These are phyloP conservation scores for Pleurotus ostreatus DNA, from an alignment of 768 basidiomycete species.

Conservation along the genomic window DNA sequence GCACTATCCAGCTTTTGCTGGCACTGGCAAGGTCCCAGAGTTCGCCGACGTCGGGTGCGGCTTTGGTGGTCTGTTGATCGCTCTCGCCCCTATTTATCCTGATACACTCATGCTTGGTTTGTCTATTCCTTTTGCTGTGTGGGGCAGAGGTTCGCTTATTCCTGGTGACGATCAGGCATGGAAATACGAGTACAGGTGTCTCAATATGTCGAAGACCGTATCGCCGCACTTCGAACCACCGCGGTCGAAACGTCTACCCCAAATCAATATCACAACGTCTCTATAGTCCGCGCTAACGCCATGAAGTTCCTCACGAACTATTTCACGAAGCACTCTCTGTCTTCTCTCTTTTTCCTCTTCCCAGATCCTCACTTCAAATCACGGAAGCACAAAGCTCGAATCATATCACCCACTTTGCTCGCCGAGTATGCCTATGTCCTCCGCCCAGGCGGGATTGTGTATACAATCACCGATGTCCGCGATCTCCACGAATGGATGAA, in stretches of 20 bases:
- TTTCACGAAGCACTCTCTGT: slow-evolving; percentile 85
- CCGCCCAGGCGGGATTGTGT: slow-evolving; percentile 89
- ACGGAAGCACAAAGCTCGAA: slow-evolving; percentile 97
- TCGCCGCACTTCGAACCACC: slow-evolving; percentile 82
- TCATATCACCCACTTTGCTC: slow-evolving; percentile 94
- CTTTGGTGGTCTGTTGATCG: slow-evolving; percentile 89
- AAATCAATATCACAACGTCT: slow-evolving; percentile 79
- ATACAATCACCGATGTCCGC: slow-evolving; percentile 96
- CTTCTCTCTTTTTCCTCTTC: slow-evolving; percentile 95
- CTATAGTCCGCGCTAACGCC: slow-evolving; percentile 91
- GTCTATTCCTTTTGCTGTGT: slow-evolving; percentile 15
- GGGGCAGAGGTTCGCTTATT: background rate
- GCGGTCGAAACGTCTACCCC: slow-evolving; percentile 27
- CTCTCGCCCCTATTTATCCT: slow-evolving; percentile 87
- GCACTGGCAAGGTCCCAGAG: slow-evolving; percentile 67
- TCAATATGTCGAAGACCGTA: slow-evolving; percentile 93
- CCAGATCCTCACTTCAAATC: slow-evolving; percentile 99
- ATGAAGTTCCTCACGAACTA: slow-evolving; percentile 99
- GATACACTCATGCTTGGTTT: slow-evolving; percentile 91
- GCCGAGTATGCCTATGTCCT: slow-evolving; percentile 97
- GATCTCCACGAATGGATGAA: slow-evolving; percentile 97
- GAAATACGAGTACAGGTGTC: slow-evolving; percentile 97
- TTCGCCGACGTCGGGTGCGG: slow-evolving; percentile 98
- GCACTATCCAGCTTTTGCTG: slow-evolving; percentile 75
- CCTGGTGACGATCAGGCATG: slow-evolving; percentile 64